Conservation (phyloP, 2,329 filamentous ascomycete genomes). For the Pyrenochaeta sp. region DNA sequence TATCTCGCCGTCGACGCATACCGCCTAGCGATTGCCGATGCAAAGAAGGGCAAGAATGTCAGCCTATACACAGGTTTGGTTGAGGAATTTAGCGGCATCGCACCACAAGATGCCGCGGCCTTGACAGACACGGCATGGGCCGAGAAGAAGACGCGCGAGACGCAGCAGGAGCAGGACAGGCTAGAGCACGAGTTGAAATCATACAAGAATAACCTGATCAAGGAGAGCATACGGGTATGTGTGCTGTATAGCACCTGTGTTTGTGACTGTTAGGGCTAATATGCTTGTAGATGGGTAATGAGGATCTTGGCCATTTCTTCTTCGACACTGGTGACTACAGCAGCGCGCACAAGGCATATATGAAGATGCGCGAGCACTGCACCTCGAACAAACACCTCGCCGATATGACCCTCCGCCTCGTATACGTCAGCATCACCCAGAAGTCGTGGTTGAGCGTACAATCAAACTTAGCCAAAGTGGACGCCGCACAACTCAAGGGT, state of each 20-base stretch:
- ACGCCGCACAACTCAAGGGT: conserved; percentile 61
- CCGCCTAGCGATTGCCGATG: conserved; percentile 76
- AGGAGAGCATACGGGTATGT: conserved; percentile 88
- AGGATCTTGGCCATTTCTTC: conserved; percentile 86
- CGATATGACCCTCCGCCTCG: conserved; percentile 81
- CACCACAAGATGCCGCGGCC: conserved; percentile 74
- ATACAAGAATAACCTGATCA: conserved; percentile 97
- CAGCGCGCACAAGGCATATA: conserved; percentile 78
- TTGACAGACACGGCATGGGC: conserved; percentile 77
- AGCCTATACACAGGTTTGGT: conserved; percentile 74
- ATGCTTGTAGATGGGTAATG: conserved; percentile 82
- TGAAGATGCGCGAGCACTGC: conserved; percentile 89
- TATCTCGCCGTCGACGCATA: conserved; percentile 82
- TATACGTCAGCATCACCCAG: conserved; percentile 77
- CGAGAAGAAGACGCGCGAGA: conserved; percentile 70
- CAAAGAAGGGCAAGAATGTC: conserved; percentile 79
- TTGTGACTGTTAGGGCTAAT: conserved; percentile 2
- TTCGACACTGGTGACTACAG: conserved; percentile 78
- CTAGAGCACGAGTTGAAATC: conserved; percentile 86
- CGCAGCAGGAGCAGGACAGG: conserved; percentile 74
- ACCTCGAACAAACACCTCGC: conserved; percentile 83
- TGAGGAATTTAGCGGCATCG: conserved; percentile 68
- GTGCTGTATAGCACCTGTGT: not conserved
- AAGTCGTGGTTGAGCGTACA: conserved; percentile 78
- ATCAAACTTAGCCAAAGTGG: conserved; percentile 66